These are phyloP conservation scores for Fusarium sp. DNA, from an alignment of 2,329 filamentous ascomycete genomes.

Conservation along the genomic window DNA sequence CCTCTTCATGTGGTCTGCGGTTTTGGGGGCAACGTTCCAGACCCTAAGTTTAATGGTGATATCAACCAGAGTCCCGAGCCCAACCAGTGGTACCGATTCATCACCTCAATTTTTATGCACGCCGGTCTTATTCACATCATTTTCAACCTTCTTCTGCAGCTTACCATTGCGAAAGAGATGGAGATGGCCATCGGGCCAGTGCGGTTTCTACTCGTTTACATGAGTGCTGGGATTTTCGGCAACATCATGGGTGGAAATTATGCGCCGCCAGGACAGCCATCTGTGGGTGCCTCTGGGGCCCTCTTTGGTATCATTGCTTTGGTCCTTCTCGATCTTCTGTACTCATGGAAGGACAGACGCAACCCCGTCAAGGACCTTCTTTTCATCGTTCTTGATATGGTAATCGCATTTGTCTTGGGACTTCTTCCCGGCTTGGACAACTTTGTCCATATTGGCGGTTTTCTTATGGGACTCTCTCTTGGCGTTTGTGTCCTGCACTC, in stretches of 20 bases:
- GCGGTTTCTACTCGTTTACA: conserved; percentile 89
- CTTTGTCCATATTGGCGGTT: conserved; percentile 96
- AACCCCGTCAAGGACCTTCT: conserved; percentile 84
- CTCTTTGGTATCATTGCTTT: conserved; percentile 94
- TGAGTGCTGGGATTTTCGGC: conserved; percentile 92
- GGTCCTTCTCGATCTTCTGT: conserved; percentile 86
- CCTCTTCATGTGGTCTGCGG: conserved; percentile 84
- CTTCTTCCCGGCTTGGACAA: conserved; percentile 94
- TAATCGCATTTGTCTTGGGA: conserved; percentile 91
- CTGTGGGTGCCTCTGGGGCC: conserved; percentile 87
- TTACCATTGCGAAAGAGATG: conserved; percentile 92
- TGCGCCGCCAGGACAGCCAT: conserved; percentile 81
- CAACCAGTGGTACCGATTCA: conserved; percentile 97
- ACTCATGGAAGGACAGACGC: conserved; percentile 85
- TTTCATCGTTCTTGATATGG: conserved; percentile 85
- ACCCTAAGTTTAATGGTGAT: conserved; percentile 68
- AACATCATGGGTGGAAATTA: conserved; percentile 96
- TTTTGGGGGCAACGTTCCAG: conserved; percentile 73
- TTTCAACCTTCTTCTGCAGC: conserved; percentile 92
- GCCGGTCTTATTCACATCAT: conserved; percentile 93
- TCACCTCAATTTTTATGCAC: conserved; percentile 93
- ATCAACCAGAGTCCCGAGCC: conserved; percentile 67
- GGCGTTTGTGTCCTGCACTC: conserved; percentile 90
- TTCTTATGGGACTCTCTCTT: conserved; percentile 88
- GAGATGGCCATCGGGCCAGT: conserved; percentile 88